Percentiles rank a stretch among this genome's conserved stretches.
Conservation (phyloP, 495 filamentous ascomycete species). For the Parachaetomium inaequale region DNA sequence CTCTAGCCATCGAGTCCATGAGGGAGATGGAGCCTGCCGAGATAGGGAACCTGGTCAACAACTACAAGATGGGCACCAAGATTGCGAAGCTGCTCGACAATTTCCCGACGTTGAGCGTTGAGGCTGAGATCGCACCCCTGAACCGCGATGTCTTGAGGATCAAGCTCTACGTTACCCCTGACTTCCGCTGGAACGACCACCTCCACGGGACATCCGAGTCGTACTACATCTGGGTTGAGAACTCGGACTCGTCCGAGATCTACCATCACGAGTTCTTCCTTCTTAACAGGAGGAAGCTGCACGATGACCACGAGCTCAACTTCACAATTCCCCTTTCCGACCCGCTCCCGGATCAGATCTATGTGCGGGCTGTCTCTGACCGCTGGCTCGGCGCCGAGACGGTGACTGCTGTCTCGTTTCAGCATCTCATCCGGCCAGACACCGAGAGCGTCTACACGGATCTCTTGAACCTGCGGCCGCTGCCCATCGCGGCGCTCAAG, state of each 20-base stretch:
- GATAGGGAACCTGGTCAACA: constrained; percentile 89
- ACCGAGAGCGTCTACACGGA: constrained; percentile 97
- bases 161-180: constrained; percentile 75
- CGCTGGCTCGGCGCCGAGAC: constrained; percentile 97
- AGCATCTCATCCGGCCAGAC: constrained; percentile 94
- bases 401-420: constrained; percentile 90
- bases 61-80: constrained; percentile 75
- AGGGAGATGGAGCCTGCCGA: constrained; percentile 89
- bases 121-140: constrained; percentile 90
- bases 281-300: constrained; percentile 77
- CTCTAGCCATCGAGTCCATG: constrained; percentile 73
- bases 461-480: constrained; percentile 83
- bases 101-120: constrained; percentile 86
- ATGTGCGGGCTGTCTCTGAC: constrained; percentile 90
- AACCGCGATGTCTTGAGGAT: constrained; percentile 93
- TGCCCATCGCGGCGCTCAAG: constrained; percentile 83
- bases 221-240: constrained; percentile 98
- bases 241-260: constrained; percentile 95
- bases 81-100: constrained; percentile 79
- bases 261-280: constrained; percentile 98
- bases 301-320: constrained; percentile 93
- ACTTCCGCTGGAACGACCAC: constrained; percentile 95
- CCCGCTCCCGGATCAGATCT: constrained; percentile 90
- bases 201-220: constrained; percentile 91
- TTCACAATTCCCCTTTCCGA: constrained; percentile 96